Evolutionary conservation across 2,329 filamentous ascomycete genomes (phyloP), one percentile per base, ranked within the genome.

Genomic region (Seiridium cupressi): DNA sequence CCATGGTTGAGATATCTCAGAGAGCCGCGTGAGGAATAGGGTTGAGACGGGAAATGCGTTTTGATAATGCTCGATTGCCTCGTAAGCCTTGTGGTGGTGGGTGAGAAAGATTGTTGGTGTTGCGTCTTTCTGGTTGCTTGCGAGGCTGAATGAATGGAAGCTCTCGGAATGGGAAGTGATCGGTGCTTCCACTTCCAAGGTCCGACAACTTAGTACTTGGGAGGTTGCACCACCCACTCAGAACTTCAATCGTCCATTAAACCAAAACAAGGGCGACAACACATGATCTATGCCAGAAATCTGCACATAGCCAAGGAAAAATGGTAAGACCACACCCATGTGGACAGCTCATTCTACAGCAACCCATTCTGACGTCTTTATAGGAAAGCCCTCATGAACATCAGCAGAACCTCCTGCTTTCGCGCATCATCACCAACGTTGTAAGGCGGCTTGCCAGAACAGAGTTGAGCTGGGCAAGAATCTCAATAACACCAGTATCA

Each of bases 351-450:
- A 7, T 42, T 42, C 38, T 7, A 42, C 7, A 13, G n/a, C 38
- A 18, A 13, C n/a, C 13, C 31, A 0, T 55, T 26, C 7, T 34
- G 0, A 36, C 10, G 2, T 31, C 40, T 26, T 0, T 2, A 32
- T 56, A 89, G 94, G 95, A 99, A 76, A 97, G 92, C 70, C 95
- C 95, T 44, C 95, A 99, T 73, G 95, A 98, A 74, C 93, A 98
- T 69, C 95, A 98, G 81, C 94, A 99, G 82, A 96, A 90, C 71
- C 83, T 97, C 57, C 84, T 99, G 69, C 85, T 98, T 51, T 95
- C 92, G 31, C 92, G 95, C 63, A 97, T 99, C 78, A 96, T 97
- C 78, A 95, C 89, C 72, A 99, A 99, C 72, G 93, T 98, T 71
- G 94, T 98, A 84, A 73, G 91, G 81, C 54, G 18, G 18, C 18